A percentile compares a stretch with the other conserved stretches of the same genome.
These are phyloP conservation scores for Ascoidea tarda DNA, from an alignment of 805 yeast species.

Conservation along the genomic window DNA sequence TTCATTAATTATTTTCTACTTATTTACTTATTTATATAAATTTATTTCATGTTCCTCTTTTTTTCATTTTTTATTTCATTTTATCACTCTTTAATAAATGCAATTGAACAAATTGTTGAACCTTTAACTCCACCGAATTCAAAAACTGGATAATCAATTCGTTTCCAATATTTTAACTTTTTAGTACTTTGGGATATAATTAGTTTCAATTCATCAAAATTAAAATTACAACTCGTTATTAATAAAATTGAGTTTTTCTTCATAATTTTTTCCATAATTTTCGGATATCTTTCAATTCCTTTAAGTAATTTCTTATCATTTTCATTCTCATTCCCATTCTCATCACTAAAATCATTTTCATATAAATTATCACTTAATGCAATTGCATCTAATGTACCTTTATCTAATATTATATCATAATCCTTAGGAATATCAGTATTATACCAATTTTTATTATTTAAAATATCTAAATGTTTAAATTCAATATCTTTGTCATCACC, in stretches of 20 bases:
- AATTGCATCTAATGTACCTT: constrained; percentile 95
- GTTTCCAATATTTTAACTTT: constrained; percentile 43
- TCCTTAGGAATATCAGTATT: constrained; percentile 16
- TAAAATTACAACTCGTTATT: constrained; percentile 90
- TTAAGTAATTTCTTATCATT: neutral
- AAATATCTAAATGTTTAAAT: constrained; percentile 62
- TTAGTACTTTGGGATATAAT: constrained; percentile 30
- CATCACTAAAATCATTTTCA: constrained; percentile 36
- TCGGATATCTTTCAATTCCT: constrained; percentile 46
- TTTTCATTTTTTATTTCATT: neutral
- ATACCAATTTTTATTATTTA: constrained; percentile 22
- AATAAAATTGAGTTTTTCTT: constrained; percentile 43
- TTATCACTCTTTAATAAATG: constrained; percentile 35
- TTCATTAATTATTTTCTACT: neutral
- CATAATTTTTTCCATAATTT: constrained; percentile 42
- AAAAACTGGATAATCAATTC: constrained; percentile 65
- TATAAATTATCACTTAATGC: constrained; percentile 58
- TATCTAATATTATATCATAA: constrained; percentile 75
- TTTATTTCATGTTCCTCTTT: constrained; percentile 1
- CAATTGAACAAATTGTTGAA: constrained; percentile 75
- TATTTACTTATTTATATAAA: neutral
- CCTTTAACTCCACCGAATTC: constrained; percentile 87
- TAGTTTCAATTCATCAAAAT: constrained; percentile 55
- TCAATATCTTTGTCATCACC: constrained; percentile 21
- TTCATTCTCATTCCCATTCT: constrained; percentile 23